Base-by-base conservation (phyloP, 345 rosid genomes). In the Populus ilicifolia region DNA sequence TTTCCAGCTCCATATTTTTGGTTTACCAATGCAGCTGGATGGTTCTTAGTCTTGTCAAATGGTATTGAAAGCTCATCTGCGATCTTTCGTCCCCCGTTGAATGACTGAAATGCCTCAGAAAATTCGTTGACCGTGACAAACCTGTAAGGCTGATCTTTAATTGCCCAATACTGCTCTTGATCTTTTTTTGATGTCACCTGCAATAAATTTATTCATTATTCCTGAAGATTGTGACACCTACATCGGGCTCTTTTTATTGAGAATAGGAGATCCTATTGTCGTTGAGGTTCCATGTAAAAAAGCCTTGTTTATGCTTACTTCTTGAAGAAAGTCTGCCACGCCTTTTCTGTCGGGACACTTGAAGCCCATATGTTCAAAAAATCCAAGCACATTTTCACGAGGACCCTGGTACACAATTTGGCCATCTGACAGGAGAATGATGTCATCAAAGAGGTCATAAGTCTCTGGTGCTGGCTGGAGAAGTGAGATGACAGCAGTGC, bases 381-480 rank as follows among this genome's bases (percentile, higher is more conserved):
- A 92, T 0, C 77, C 87, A 2, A 90, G 86, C 17, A 88, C 85
- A 17, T 85, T 48, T 72, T 89, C 91, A 1, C 92, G 86, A 6
- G 91, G 91, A 35, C 94, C 97, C 38, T 92, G 97, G 83, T 89
- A 92, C 50, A 90, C 83, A 8, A 92, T 85, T 67, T 83, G 89
- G 18, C 94, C 87, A 78, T 93, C 92, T 5, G 94, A 88, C 44
- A 91, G 78, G 69, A 93, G 89, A 43, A 93, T 84, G 67, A 92
- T 83, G 71, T 93, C 95, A 78, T 93, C 94, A 18, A 91, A 93
- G 25, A 93, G 89, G 80, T 89, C 80, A 69, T 76, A 80, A 33
- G 94, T 86, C 86, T 93, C 97, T 0, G 97, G 93, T 5, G 97
- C 93, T 5, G 97, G 97, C 85, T 93, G 97, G 20, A 93, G 89